phyloP scores from a whole-genome alignment of 306 rosid species.

The Vigna mungo region DNA sequence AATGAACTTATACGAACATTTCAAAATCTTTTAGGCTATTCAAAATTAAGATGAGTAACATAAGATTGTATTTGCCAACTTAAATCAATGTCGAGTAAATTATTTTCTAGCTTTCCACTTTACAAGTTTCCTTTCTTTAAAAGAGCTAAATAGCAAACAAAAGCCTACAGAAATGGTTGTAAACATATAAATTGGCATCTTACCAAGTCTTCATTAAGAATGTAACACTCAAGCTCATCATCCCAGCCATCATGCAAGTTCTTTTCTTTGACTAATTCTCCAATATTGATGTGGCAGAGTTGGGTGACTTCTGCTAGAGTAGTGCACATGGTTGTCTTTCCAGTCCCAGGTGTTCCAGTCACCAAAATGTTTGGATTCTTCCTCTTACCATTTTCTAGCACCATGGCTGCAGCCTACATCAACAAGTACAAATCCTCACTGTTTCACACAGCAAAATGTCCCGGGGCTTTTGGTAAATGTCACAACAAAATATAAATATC shows the following conservation, averaged over 20 bases:
- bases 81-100: background rate
- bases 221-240: slow-evolving; percentile 68
- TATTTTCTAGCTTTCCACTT: background rate
- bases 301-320: slow-evolving; percentile 75
- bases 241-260: slow-evolving; percentile 95
- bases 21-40: background rate
- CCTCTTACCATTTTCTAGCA: slow-evolving; percentile 49
- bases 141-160: background rate
- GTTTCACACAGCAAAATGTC: background rate
- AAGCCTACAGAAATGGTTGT: background rate
- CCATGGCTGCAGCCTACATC: slow-evolving; percentile 49
- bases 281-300: slow-evolving; percentile 71
- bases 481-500: background rate
- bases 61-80: background rate
- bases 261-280: slow-evolving; percentile 82
- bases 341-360: slow-evolving; percentile 94
- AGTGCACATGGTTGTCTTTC: slow-evolving; percentile 74
- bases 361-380: slow-evolving; percentile 78
- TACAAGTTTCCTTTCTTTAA: background rate
- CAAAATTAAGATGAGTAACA: background rate
- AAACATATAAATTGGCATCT: slow-evolving; percentile 16
- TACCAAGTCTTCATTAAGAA: slow-evolving; percentile 88
- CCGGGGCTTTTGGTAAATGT: too few relatives aligned
- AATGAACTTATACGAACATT: too few relatives aligned
- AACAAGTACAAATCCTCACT: background rate